These are phyloP conservation scores for Cercis canadensis DNA, from an alignment of 306 rosid species.

Conservation along the genomic window DNA sequence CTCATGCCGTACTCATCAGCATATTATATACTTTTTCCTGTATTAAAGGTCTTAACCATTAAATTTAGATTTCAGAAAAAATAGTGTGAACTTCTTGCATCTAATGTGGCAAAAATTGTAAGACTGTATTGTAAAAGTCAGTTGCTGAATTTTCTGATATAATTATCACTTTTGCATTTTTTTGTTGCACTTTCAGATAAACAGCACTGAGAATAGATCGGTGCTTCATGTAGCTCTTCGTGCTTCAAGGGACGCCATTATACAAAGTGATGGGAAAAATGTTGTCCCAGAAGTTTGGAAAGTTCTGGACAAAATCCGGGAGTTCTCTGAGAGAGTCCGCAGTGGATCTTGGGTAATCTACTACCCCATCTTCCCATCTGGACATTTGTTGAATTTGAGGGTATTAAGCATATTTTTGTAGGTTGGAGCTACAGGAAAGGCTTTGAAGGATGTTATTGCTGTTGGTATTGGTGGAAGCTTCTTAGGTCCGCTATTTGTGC, in stretches of 20 bases:
- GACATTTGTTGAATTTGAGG: slow-evolving; percentile 35
- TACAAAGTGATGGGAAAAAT: slow-evolving; percentile 75
- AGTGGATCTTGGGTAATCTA: slow-evolving; percentile 85
- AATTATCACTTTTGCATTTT: slow-evolving; percentile 26
- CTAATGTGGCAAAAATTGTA: slow-evolving; percentile 9
- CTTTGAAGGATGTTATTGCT: slow-evolving; percentile 79
- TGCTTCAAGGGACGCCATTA: slow-evolving; percentile 68
- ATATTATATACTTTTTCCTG: neutral
- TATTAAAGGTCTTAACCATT: slow-evolving; percentile 2
- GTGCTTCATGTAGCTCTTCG: slow-evolving; percentile 95
- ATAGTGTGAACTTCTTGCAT: slow-evolving; percentile 14
- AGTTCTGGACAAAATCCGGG: slow-evolving; percentile 80
- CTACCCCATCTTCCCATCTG: slow-evolving; percentile 1
- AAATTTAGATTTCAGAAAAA: neutral
- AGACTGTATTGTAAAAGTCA: neutral
- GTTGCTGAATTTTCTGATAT: slow-evolving; percentile 6
- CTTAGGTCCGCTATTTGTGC: slow-evolving; percentile 90
- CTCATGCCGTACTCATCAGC: neutral
- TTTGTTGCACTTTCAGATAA: slow-evolving; percentile 68
- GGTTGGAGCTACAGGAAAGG: slow-evolving; percentile 93
- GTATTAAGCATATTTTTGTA: slow-evolving; percentile 36
- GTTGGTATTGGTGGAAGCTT: slow-evolving; percentile 94
- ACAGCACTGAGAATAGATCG: slow-evolving; percentile 82
- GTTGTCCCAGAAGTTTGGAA: slow-evolving; percentile 89
- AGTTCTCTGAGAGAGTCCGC: slow-evolving; percentile 74